A percentile compares a stretch with the other conserved stretches of the same genome.
Conservation (phyloP, 2,329 filamentous ascomycete species). For the Colletotrichum truncatum region DNA sequence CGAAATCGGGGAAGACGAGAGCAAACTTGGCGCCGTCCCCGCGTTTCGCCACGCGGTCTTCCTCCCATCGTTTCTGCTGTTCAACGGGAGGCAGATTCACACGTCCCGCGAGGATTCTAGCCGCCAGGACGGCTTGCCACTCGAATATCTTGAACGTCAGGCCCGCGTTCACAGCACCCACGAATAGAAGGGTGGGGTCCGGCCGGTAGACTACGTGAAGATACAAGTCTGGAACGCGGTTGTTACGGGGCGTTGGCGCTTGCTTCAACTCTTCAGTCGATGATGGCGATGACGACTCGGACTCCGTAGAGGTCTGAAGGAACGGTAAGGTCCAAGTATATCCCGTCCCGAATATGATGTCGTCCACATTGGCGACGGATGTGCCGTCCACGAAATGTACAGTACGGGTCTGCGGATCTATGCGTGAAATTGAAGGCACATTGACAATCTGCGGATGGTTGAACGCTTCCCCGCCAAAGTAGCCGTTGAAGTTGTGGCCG, state of each 20-base stretch:
- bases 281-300: conserved; percentile 43
- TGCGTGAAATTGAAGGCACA: conserved; percentile 55
- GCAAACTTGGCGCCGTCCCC: conserved; percentile 68
- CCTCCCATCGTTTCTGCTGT: conserved; percentile 66
- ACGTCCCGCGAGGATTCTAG: conserved; percentile 65
- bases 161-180: conserved; percentile 65
- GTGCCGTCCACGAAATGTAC: conserved; percentile 67
- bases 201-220: conserved; percentile 64
- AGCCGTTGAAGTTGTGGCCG: conserved; percentile 58
- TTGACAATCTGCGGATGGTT: conserved; percentile 59
- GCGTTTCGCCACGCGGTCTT: conserved; percentile 57
- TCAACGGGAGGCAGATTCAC: conserved; percentile 52
- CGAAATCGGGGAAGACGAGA: conserved; percentile 68
- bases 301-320: too few relatives aligned
- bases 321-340: conserved; percentile 73
- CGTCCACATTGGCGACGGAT: conserved; percentile 61
- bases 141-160: conserved; percentile 76
- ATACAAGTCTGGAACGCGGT: conserved; percentile 64
- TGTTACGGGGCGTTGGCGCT: conserved; percentile 50
- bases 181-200: conserved; percentile 64
- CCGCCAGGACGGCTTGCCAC: conserved; percentile 72
- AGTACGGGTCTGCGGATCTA: conserved; percentile 49
- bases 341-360: conserved; percentile 74
- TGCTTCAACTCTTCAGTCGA: background rate
- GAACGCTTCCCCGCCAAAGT: conserved; percentile 68